A percentile compares a stretch with the other conserved stretches of the same genome.
Conservation (phyloP, 108 stramenopile genomes). For the Nannochloropsis granulata region DNA sequence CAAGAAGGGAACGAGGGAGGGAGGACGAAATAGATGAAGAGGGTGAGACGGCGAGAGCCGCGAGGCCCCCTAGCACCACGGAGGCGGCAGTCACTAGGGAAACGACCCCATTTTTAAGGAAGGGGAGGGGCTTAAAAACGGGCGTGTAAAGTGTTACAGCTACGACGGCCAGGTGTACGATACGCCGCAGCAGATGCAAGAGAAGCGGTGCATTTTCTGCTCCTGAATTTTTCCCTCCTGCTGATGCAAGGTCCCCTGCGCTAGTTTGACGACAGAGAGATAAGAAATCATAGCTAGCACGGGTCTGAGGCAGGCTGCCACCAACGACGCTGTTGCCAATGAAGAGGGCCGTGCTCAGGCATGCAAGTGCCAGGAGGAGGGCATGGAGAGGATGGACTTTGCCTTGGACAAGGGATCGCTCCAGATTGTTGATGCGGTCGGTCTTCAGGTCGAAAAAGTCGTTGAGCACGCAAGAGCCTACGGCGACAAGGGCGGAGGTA, state of each 20-base stretch:
- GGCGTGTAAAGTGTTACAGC: constrained; percentile 3
- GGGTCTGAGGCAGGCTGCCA: background rate
- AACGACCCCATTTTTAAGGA: constrained; percentile 12
- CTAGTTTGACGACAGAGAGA: background rate
- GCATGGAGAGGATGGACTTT: background rate
- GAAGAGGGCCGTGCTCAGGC: background rate
- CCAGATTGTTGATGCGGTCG: constrained; percentile 15
- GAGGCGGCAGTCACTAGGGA: constrained; percentile 5
- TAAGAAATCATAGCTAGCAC: background rate
- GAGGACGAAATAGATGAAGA: background rate
- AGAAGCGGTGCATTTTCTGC: background rate
- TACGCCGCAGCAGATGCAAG: background rate
- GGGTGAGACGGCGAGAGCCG: background rate
- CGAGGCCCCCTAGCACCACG: constrained; percentile 3
- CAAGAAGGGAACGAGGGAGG: background rate
- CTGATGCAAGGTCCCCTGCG: background rate
- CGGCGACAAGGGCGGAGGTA: constrained; percentile 9
- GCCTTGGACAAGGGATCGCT: background rate
- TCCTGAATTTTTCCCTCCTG: too few relatives aligned
- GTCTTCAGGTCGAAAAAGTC: constrained; percentile 20
- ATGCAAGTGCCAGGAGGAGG: background rate
- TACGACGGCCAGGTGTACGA: background rate
- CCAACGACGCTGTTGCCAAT: background rate
- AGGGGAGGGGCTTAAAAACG: constrained; percentile 10
- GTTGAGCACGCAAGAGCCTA: constrained; percentile 28